Evolutionary conservation across 139 green algal species (phyloP), one percentile per base, ranked within the genome.

Genomic region (Chlamydomonas incerta): DNA sequence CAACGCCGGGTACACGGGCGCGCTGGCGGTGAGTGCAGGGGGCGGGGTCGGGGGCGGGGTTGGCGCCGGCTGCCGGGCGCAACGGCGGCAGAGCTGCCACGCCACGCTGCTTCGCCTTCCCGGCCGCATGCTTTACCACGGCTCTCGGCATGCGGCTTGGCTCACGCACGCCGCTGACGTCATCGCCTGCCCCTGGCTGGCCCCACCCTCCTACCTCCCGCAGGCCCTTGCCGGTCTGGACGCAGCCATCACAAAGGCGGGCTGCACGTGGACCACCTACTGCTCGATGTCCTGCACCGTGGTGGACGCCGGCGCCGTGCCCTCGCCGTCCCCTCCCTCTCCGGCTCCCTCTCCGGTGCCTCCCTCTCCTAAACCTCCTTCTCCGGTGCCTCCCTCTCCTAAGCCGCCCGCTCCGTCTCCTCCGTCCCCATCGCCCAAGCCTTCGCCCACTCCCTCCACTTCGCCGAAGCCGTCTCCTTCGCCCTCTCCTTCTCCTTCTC

Each of bases 1-100:
- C 60, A 93, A 93, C 72, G 87, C 84, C 26, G 87, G 66, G 2
- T 88, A 90, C 87, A 90, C 69, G 8, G 87, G 68, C 10, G 87
- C 87, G 26, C 80, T 85, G 23, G 67, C 50, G 80, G 80, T 83
- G 37, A 46, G 76, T 26, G 23, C 20, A 6, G 24, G n/a, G 29
- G 58, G 5, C 20, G 58, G 58, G 58, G 18, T 31, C 5, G 58
- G 58, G 18, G 17, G 18, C 5, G 18, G 17, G 21, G 18, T 11
- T 11, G 58, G 58, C 18, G 20, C 13, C 13, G 58, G 21, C 26
- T n/a, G n/a, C 18, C 20, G 58, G 18, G 58, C 58, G 58, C 20
- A 29, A 11, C 21, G 13, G 9, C 13, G 58, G 18, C 58, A 28
- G 58, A 29, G 58, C 5, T 66, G 52, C 13, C 58, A 66, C 13